Evolutionary conservation across 257 asterid species (phyloP).

Genomic region (Salvia miltiorrhiza): DNA sequence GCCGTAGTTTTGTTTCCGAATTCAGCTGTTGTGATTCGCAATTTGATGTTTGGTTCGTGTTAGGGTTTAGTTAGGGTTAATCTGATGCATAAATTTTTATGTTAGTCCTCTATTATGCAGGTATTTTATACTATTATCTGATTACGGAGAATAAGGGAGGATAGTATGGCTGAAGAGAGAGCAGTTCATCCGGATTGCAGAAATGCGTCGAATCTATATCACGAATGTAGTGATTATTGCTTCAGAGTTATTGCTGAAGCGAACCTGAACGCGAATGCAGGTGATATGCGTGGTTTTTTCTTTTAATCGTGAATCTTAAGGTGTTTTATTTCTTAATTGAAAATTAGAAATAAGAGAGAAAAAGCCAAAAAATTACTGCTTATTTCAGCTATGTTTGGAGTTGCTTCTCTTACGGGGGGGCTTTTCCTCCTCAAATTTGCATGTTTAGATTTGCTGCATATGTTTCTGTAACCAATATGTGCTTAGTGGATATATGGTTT

Average conservation of each 20-base stretch:
- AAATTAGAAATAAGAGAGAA: not conserved
- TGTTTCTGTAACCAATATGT: not conserved
- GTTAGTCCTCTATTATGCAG: not conserved
- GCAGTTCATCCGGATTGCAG: constrained; percentile 70
- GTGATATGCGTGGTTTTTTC: constrained; percentile 30
- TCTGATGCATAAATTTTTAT: not conserved
- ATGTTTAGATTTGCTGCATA: not conserved
- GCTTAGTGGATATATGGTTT: not conserved
- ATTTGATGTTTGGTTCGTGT: not conserved
- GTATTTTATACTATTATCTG: not conserved
- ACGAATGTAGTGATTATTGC: constrained; percentile 66
- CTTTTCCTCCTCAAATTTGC: not conserved
- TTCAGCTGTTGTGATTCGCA: not conserved
- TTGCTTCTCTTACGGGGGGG: not conserved
- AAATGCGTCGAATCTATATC: constrained; percentile 63
- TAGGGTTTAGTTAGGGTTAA: not conserved
- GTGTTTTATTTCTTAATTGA: not conserved
- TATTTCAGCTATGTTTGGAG: not conserved
- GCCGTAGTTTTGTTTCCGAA: not conserved
- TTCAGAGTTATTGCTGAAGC: constrained; percentile 55
- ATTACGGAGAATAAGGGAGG: not conserved
- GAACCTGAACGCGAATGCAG: constrained; percentile 31
- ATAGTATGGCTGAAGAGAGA: constrained; percentile 41
- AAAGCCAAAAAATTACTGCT: not conserved
- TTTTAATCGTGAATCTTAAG: not conserved